Evolutionary conservation across 371 early-diverging fungal genomes (phyloP), one percentile per base, ranked within the genome.

Genomic region (Sporodiniella umbellata): DNA sequence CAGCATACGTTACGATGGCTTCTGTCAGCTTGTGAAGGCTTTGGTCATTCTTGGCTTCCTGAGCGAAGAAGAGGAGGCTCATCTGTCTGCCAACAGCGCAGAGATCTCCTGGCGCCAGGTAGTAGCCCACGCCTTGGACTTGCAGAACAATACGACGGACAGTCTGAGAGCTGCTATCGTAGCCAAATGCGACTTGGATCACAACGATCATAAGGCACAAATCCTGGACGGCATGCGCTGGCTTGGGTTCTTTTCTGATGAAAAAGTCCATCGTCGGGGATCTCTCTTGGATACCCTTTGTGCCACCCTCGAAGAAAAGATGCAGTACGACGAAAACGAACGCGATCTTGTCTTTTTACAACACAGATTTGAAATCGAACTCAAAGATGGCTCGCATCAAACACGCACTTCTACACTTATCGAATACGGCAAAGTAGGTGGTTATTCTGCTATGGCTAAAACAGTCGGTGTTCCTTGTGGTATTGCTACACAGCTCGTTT

Each of bases 391-490:
- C 11, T 44, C 55, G 21, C 60, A 80, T 62, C 87, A 94, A 80
- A 87, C 86, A 14, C 88, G 89, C 60, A 94, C 93, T 0, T 92
- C 95, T 2, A 95, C 98, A 18, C 67, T 96, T 49, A 71, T 96
- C 49, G 91, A 90, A 53, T 98, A 92, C 63, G 99, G 98, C 53
- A 86, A 88, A 43, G 92, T 93, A 11, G 75, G 79, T 51, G 93
- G 91, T n/a, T 85, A 81, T 74, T 81, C 89, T 39, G 96, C 98
- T 35, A 99, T 99, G 99, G 97, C 99, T 35, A 92, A 83, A 59
- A 93, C 97, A n/a, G 99, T 99, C 24, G 98, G 98, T 55, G 83
- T 93, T 33, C 99, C 99, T 33, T 95, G 95, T 54, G 99, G 94
- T 64, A 94, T 99, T 68, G 96, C 94, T 23, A 83, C 88, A 8